A percentile compares a stretch with the other conserved stretches of the same genome.
These are phyloP conservation scores for Parietichytrium sp. DNA, from an alignment of 108 stramenopile genomes.

Conservation along the genomic window DNA sequence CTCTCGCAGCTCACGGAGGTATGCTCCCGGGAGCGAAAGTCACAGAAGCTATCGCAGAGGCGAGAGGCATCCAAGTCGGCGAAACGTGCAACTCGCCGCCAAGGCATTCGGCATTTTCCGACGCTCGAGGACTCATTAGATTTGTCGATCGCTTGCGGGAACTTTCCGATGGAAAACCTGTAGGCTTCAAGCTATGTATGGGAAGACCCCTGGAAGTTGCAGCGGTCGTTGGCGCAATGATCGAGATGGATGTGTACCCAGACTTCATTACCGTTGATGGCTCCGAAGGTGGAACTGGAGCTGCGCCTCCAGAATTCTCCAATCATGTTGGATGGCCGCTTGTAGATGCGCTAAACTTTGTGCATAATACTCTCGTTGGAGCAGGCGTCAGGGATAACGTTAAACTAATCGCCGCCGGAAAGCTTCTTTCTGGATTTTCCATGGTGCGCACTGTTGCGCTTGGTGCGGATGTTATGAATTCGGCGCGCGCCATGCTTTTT, in stretches of 20 bases:
- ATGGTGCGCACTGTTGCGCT: slow-evolving; percentile 69
- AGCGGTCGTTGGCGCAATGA: slow-evolving; percentile 65
- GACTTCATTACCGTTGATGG: slow-evolving; percentile 81
- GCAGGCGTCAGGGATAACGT: slow-evolving; percentile 70
- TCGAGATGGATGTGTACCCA: slow-evolving; percentile 62
- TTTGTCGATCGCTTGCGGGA: slow-evolving; percentile 70
- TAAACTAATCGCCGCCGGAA: slow-evolving; percentile 73
- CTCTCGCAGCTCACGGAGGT: slow-evolving; percentile 75
- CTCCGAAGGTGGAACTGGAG: slow-evolving; percentile 83
- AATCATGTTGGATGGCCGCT: slow-evolving; percentile 75
- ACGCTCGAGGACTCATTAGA: slow-evolving; percentile 65
- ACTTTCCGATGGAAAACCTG: slow-evolving; percentile 71
- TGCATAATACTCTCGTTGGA: slow-evolving; percentile 68
- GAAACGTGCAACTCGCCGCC: slow-evolving; percentile 71
- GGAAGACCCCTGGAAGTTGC: slow-evolving; percentile 70
- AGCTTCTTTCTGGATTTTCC: slow-evolving; percentile 71
- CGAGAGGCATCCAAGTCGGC: slow-evolving; percentile 70
- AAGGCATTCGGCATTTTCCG: slow-evolving; percentile 73
- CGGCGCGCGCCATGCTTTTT: slow-evolving; percentile 77
- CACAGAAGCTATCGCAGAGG: slow-evolving; percentile 71
- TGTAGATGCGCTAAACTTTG: slow-evolving; percentile 71
- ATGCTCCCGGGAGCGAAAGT: slow-evolving; percentile 78
- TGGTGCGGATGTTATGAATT: slow-evolving; percentile 77
- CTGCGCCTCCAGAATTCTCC: slow-evolving; percentile 81
- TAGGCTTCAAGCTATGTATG: slow-evolving; percentile 81